Conservation (phyloP, 1,139 yeast genomes). For the Kazachstania sp. region DNA sequence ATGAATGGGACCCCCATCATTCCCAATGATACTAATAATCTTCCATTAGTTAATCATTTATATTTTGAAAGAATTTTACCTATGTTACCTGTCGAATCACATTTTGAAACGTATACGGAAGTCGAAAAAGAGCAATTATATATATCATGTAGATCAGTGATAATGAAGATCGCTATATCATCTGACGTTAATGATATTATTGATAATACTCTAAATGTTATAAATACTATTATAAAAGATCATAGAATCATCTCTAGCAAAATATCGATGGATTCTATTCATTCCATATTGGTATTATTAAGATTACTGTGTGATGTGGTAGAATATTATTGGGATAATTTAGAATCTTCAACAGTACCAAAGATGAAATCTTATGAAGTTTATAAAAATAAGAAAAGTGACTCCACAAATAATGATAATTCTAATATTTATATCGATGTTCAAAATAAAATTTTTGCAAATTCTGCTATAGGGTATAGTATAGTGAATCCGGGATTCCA, state of each 20-base stretch:
- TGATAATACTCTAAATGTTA: constrained; percentile 15
- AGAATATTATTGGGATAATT: constrained; percentile 25
- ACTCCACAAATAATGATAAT: not conserved
- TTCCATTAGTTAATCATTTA: constrained; percentile 16
- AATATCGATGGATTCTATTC: constrained; percentile 13
- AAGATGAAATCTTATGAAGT: constrained; percentile 1
- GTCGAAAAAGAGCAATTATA: constrained; percentile 25
- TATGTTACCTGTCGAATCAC: constrained; percentile 20
- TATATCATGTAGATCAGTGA: constrained; percentile 21
- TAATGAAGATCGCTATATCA: constrained; percentile 24
- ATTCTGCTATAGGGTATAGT: constrained; percentile 21
- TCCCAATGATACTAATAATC: too few relatives aligned
- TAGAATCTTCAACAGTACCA: constrained; percentile 5
- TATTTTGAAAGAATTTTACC: constrained; percentile 18
- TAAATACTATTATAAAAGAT: constrained; percentile 19
- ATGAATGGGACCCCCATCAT: too few relatives aligned
- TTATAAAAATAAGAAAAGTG: not conserved
- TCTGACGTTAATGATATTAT: constrained; percentile 21
- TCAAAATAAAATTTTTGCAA: constrained; percentile 15
- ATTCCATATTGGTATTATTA: constrained; percentile 21
- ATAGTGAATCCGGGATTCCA: constrained; percentile 24
- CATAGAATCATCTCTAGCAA: constrained; percentile 13
- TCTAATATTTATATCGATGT: constrained; percentile 4
- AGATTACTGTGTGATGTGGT: constrained; percentile 25
- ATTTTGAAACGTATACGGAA: constrained; percentile 16